phyloP scores from a whole-genome alignment of 306 rosid species.

The Quercus mongolica region DNA sequence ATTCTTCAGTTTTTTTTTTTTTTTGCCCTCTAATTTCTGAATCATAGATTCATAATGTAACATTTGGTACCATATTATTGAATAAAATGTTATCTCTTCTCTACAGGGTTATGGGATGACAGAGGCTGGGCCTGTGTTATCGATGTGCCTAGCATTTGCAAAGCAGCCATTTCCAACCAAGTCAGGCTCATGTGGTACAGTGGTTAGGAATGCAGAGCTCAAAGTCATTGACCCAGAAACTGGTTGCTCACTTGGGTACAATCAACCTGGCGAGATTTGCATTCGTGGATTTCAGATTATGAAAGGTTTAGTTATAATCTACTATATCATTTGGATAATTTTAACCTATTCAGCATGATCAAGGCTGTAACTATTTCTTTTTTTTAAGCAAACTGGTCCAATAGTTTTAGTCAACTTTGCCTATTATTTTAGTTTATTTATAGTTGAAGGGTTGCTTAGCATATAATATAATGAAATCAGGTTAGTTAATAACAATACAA shows the following conservation, averaged over 20 bases:
- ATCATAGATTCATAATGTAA: too few relatives aligned
- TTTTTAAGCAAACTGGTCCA: background rate
- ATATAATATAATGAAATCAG: too few relatives aligned
- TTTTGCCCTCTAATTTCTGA: too few relatives aligned
- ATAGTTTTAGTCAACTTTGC: background rate
- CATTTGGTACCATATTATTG: too few relatives aligned
- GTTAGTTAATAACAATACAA: too few relatives aligned
- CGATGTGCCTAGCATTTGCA: constrained; percentile 75
- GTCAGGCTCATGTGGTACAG: constrained; percentile 82
- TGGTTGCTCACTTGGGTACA: constrained; percentile 55
- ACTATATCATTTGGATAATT: too few relatives aligned
- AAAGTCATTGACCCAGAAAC: constrained; percentile 65
- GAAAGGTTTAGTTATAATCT: constrained; percentile 48
- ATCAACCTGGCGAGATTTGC: constrained; percentile 84
- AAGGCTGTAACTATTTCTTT: too few relatives aligned
- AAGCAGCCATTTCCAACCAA: constrained; percentile 57
- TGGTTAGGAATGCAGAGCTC: constrained; percentile 77
- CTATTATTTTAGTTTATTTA: too few relatives aligned
- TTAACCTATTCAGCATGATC: too few relatives aligned
- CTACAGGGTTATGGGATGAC: constrained; percentile 92
- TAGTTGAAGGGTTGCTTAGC: too few relatives aligned
- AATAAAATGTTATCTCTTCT: background rate
- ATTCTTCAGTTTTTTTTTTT: too few relatives aligned
- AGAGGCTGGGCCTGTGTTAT: constrained; percentile 87
- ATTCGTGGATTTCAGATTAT: constrained; percentile 74